A percentile compares a stretch with the other conserved stretches of the same genome.
These are phyloP conservation scores for Apiospora koreana DNA, from an alignment of 2,329 filamentous ascomycete genomes.

Conservation along the genomic window DNA sequence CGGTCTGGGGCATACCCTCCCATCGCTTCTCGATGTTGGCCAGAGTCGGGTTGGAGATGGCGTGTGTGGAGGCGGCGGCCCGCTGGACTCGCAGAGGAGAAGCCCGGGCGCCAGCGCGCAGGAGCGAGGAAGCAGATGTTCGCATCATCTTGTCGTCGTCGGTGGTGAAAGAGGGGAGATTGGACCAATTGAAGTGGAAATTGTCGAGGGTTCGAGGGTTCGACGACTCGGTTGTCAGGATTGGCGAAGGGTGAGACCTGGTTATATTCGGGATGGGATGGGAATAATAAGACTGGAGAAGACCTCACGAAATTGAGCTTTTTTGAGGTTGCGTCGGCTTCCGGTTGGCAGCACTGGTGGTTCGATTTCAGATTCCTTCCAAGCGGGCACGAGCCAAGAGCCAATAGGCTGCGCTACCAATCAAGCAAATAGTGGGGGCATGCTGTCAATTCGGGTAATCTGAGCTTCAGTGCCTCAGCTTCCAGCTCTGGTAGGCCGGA, in stretches of 20 bases:
- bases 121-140: slow-evolving; percentile 52
- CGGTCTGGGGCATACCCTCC: slow-evolving; percentile 96
- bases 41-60: slow-evolving; percentile 96
- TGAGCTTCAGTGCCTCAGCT: background rate
- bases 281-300: slow-evolving; percentile 5
- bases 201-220: too few species aligned
- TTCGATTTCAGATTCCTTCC: slow-evolving; percentile 9
- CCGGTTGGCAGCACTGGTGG: background rate
- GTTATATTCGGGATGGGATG: slow-evolving; percentile 3
- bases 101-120: slow-evolving; percentile 48
- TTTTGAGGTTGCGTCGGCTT: slow-evolving; percentile 10
- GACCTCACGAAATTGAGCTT: slow-evolving; percentile 11
- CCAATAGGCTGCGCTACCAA: slow-evolving; percentile 3
- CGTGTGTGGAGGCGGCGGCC: slow-evolving; percentile 71
- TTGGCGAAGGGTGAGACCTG: background rate
- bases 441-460: background rate
- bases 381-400: slow-evolving; percentile 9
- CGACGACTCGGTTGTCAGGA: background rate
- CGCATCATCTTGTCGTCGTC: slow-evolving; percentile 50
- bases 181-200: slow-evolving; percentile 26
- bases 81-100: slow-evolving; percentile 44
- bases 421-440: background rate
- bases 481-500: background rate
- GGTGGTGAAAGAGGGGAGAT: slow-evolving; percentile 27
- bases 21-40: slow-evolving; percentile 99